Evolutionary conservation across 2,329 filamentous ascomycete species (phyloP), one percentile per base, ranked within the genome.

Genomic region (Clonostachys byssicola): DNA sequence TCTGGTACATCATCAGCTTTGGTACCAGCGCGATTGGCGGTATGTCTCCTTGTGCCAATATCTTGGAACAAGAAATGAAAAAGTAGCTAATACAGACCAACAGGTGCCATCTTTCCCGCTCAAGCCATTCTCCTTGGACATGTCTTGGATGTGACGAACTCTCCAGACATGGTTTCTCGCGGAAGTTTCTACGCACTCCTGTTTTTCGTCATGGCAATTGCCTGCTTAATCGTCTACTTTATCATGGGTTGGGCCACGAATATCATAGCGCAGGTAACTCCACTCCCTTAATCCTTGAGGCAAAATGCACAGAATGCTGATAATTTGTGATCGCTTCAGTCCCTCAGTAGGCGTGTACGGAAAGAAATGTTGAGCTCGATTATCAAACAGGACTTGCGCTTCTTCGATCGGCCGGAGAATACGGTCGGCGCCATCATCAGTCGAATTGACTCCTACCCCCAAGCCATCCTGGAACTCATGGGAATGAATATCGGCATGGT

Each of bases 381-480:
- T 23, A 51, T 68, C 1, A 49, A 50, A 2, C 58, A 65, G 45
- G 76, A 80, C 40, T 67, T 80, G 12, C 58, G 61, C 6, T 68
- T 67, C 48, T 68, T 67, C 34, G 64, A 68, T 38, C 52, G 57
- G 0, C 50, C 56, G 0, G 59, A 62, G 30, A 64, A 67, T 50
- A 58, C 59, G 6, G 56, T 60, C 1, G 67, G 66, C 1, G 58
- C 66, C 2, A 52, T 71, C 10, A 56, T 58, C 5, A 59, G 59
- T 20, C 58, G 58, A 3, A 48, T 68, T 2, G 60, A 62, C 1
- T 58, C 58, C 0, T 48, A 63, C 2, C 60, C 67, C 2, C 62
- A 72, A 20, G 72, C 68, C 1, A 63, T 77, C 3, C 60, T 72
- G 7, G 73, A 76, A 36, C 59, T 78, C 3, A 63, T 76, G 42